Conservation (phyloP, 148 eudicot species). For the Oxyria digyna region DNA sequence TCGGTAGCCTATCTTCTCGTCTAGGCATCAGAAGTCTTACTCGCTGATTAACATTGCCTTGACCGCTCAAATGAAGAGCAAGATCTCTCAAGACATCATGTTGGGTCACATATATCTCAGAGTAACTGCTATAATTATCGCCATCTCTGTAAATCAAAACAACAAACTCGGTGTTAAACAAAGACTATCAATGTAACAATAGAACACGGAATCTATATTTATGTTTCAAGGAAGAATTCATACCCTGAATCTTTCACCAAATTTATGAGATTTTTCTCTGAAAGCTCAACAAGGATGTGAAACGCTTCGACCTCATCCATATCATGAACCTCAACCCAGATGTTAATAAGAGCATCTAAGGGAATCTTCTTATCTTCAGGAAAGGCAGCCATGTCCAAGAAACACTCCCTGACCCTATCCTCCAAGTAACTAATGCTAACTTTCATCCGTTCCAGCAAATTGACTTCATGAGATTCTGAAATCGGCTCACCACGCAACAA, state of each 20-base stretch:
- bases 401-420: slow-evolving; percentile 60
- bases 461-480: slow-evolving; percentile 61
- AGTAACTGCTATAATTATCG: slow-evolving; percentile 56
- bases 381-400: slow-evolving; percentile 70
- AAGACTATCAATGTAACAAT: too few relatives aligned
- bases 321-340: slow-evolving; percentile 80
- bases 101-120: slow-evolving; percentile 61
- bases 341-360: slow-evolving; percentile 51
- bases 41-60: slow-evolving; percentile 33
- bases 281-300: slow-evolving; percentile 59
- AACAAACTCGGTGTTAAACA: neutral
- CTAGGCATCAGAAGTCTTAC: slow-evolving; percentile 63
- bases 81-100: slow-evolving; percentile 84
- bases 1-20: slow-evolving; percentile 60
- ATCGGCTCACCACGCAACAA: slow-evolving; percentile 61
- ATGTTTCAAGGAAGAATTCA: neutral
- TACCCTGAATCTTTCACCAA: slow-evolving; percentile 68
- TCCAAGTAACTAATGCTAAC: slow-evolving; percentile 43
- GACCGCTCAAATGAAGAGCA: slow-evolving; percentile 53
- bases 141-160: slow-evolving; percentile 42
- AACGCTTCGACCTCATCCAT: slow-evolving; percentile 64
- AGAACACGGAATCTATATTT: neutral
- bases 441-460: slow-evolving; percentile 63
- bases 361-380: slow-evolving; percentile 76
- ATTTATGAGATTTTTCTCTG: slow-evolving; percentile 63